Percentiles rank a stretch among this genome's conserved stretches.
phyloP scores from a whole-genome alignment of 805 yeast genomes.

The Blastobotrys attinorum region DNA sequence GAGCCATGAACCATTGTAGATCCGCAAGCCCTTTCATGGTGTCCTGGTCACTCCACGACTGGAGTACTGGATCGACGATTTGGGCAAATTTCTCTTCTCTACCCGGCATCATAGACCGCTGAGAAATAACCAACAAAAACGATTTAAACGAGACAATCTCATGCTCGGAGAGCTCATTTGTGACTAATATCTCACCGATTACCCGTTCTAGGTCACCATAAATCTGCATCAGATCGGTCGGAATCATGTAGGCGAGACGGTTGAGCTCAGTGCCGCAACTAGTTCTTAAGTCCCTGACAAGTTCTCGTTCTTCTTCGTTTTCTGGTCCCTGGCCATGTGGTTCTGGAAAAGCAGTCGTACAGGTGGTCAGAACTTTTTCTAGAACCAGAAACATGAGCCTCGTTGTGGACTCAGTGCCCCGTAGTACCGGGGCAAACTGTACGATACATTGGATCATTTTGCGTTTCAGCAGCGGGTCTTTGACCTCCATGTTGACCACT shows the following conservation, averaged over 20 bases:
- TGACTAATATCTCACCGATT: slow-evolving; percentile 58
- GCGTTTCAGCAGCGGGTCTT: slow-evolving; percentile 73
- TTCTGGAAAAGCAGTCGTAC: slow-evolving; percentile 52
- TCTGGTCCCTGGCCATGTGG: too few species aligned
- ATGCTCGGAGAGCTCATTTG: slow-evolving; percentile 72
- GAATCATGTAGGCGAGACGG: slow-evolving; percentile 90
- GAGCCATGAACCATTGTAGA: slow-evolving; percentile 96
- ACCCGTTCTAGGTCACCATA: slow-evolving; percentile 77
- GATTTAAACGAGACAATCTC: slow-evolving; percentile 93
- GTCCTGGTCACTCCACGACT: slow-evolving; percentile 87
- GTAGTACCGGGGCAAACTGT: slow-evolving; percentile 84
- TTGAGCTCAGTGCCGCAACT: slow-evolving; percentile 93
- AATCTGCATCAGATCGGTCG: slow-evolving; percentile 76
- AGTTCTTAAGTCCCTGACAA: slow-evolving; percentile 78
- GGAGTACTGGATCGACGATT: slow-evolving; percentile 88
- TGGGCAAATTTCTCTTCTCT: slow-evolving; percentile 72
- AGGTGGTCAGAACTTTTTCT: slow-evolving; percentile 78
- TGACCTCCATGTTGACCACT: slow-evolving; percentile 62
- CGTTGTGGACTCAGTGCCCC: slow-evolving; percentile 49
- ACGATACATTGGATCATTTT: slow-evolving; percentile 88
- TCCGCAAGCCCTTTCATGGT: slow-evolving; percentile 86
- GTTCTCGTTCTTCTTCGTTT: slow-evolving; percentile 56
- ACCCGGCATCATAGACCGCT: slow-evolving; percentile 58
- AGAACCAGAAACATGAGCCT: slow-evolving; percentile 76
- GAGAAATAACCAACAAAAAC: slow-evolving; percentile 83